Evolutionary conservation across 1,139 yeast species (phyloP), one percentile per base, ranked within the genome.

Genomic region (Magnusiomyces ingens): DNA sequence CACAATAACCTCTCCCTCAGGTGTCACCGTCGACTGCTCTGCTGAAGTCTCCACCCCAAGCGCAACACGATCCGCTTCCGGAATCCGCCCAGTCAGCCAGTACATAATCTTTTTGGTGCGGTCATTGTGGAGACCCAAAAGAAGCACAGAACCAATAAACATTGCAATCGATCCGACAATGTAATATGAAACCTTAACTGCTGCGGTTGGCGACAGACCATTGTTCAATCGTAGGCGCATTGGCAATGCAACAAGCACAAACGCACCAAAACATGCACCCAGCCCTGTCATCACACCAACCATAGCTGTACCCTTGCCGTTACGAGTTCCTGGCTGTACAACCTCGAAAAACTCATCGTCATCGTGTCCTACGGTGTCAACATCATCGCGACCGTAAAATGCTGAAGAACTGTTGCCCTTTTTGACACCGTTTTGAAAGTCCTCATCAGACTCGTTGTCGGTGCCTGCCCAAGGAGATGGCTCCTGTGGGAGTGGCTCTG

Each of bases 181-280:
- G 36, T 71, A 57, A 62, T 81, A 84, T 0, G 88, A 69, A 17
- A 66, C 59, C 57, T 72, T 71, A 0, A 82, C 77, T 2, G 64
- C 66, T 3, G 77, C 71, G 6, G 76, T 70, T 42, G 64, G 63
- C 17, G 61, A 57, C 12, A 66, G 63, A 17, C 69, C 70, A 52
- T 75, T 67, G 45, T 66, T 69, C 1, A 75, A 75, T 1, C 82
- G 84, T 11, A 70, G 55, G 40, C 75, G 65, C 53, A 89, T 81
- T 41, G 88, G 75, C 81, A 87, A 82, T 63, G 91, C 86, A 68
- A 68, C 89, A 84, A 69, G 81, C 78, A 67, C 77, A 74, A 64
- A 88, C 83, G 65, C 91, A 80, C 67, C 81, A 56, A 65, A 54
- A 54, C 57, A 75, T 0, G 91, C 93, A 42, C 93, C 93, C 12